Base-by-base conservation (phyloP, 495 filamentous ascomycete genomes). In the Trichocladium uniseriatum region DNA sequence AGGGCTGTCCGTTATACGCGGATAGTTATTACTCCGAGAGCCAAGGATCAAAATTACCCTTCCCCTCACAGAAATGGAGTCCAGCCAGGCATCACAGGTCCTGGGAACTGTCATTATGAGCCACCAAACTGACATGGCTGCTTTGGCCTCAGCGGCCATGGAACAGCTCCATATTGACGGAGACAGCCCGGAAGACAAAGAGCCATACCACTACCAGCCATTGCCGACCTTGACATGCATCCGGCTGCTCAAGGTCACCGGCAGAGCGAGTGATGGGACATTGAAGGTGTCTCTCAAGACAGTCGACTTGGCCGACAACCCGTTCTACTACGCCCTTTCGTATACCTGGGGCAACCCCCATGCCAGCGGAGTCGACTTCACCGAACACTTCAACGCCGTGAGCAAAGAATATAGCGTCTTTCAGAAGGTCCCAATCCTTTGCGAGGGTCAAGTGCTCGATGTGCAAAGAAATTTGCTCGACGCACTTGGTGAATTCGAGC, bases 331-430 rank as follows among this genome's bases (percentile, higher is more conserved):
- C 9, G 48, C 48, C 13, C 19, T 50, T 4, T 50, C 48, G 0
- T 50, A 50, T 21, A 50, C 48, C 7, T 50, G 48, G 48, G 40
- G 48, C n/a, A 50, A 50, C 8, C 48, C 48, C 6, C 48, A 50
- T 15, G 48, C 48, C 6, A 50, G 35, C 18, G 48, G 48, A 1
- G 48, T 50, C 13, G 48, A 50, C 31, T 50, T 50, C 28, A 50
- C 48, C 6, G 48, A 39, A 2, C 24, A 50, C 32, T 50, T 43
- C 29, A 43, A 50, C 21, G 21, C 48, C 9, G 48, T 50, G 6
- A 37, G n/a, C 21, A 15, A 14, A 4, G 31, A 50, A 10, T 50
- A 50, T 39, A 38, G 29, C 31, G 15, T 27, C 9, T 8, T 8
- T 6, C 8, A 38, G 9, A 47, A 27, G 6, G 11, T 13, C 8